Evolutionary conservation across 1,139 yeast genomes (phyloP).

Genomic region (Tardiomyces digboiensis): DNA sequence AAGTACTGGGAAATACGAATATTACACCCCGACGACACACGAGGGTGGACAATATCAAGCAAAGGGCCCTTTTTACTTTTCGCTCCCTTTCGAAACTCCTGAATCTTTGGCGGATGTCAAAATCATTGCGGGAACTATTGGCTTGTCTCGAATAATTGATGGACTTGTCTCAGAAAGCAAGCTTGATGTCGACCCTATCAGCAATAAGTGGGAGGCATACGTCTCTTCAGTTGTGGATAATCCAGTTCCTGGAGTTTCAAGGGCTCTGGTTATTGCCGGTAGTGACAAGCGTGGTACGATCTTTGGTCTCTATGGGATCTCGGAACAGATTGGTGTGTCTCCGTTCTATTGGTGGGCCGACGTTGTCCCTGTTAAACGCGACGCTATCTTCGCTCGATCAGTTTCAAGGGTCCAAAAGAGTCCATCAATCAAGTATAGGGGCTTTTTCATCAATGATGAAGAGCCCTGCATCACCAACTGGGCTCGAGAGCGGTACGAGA

Average conservation of each 20-base stretch:
- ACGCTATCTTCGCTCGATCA: conserved; percentile 5
- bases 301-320: conserved; percentile 11
- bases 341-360: conserved; percentile 15
- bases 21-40: conserved; percentile 7
- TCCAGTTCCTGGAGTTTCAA: conserved; percentile 8
- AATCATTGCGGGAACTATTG: conserved; percentile 13
- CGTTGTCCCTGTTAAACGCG: conserved; percentile 6
- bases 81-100: conserved; percentile 1
- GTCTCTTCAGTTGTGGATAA: conserved; percentile 1
- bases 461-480: conserved; percentile 11
- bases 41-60: conserved; percentile 1
- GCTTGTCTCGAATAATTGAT: conserved; percentile 9
- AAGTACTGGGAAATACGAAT: conserved; percentile 9
- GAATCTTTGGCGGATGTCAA: conserved; percentile 8
- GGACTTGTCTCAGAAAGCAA: conserved; percentile 7
- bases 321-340: conserved; percentile 13
- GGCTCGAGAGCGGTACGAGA: conserved; percentile 8
- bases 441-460: conserved; percentile 13
- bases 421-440: conserved; percentile 13
- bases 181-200: neutral
- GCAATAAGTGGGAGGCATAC: neutral
- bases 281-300: conserved; percentile 12
- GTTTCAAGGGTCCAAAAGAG: conserved; percentile 4
- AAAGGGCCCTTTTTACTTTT: neutral
- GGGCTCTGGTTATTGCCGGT: conserved; percentile 13